Evolutionary conservation across 352 stramenopile genomes (phyloP).

Genomic region (Phytophthora idaei): DNA sequence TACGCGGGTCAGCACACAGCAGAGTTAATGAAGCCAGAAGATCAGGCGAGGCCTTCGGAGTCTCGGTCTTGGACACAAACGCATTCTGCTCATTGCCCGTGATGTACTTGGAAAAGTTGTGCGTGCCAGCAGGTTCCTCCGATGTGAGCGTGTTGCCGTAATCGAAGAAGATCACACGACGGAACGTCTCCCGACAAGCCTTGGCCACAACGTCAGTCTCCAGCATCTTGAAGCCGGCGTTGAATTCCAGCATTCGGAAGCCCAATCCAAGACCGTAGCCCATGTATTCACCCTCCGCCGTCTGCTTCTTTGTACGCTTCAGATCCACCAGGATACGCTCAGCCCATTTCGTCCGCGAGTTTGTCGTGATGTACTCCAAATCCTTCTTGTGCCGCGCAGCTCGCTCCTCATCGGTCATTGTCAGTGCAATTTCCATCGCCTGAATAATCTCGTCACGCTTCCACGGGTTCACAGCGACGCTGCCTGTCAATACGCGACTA

Average conservation of each 20-base stretch:
- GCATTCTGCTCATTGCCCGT: slow-evolving; percentile 35
- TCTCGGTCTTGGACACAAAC: slow-evolving; percentile 37
- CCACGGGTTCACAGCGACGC: slow-evolving; percentile 98
- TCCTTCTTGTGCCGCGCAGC: slow-evolving; percentile 80
- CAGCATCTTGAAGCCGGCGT: slow-evolving; percentile 95
- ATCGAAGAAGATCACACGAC: slow-evolving; percentile 97
- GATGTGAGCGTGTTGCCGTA: slow-evolving; percentile 98
- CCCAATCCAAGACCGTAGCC: slow-evolving; percentile 95
- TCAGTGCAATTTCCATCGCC: slow-evolving; percentile 67
- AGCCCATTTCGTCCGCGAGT: slow-evolving; percentile 97
- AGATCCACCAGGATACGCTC: slow-evolving; percentile 97
- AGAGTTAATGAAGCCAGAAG: slow-evolving; percentile 90
- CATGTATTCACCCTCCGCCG: slow-evolving; percentile 92
- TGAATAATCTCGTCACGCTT: slow-evolving; percentile 91
- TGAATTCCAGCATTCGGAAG: slow-evolving; percentile 97
- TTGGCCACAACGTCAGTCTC: slow-evolving; percentile 91
- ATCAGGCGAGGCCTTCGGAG: slow-evolving; percentile 50
- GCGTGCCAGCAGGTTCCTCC: slow-evolving; percentile 73
- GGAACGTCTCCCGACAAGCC: slow-evolving; percentile 86
- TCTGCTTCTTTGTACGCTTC: slow-evolving; percentile 92
- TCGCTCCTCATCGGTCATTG: slow-evolving; percentile 75
- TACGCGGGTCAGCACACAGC: slow-evolving; percentile 95
- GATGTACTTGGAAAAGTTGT: slow-evolving; percentile 90
- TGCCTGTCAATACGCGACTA: slow-evolving; percentile 96
- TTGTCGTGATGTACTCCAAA: slow-evolving; percentile 93